Conservation (phyloP, 352 stramenopile genomes). For the Globisporangium irregulare region DNA sequence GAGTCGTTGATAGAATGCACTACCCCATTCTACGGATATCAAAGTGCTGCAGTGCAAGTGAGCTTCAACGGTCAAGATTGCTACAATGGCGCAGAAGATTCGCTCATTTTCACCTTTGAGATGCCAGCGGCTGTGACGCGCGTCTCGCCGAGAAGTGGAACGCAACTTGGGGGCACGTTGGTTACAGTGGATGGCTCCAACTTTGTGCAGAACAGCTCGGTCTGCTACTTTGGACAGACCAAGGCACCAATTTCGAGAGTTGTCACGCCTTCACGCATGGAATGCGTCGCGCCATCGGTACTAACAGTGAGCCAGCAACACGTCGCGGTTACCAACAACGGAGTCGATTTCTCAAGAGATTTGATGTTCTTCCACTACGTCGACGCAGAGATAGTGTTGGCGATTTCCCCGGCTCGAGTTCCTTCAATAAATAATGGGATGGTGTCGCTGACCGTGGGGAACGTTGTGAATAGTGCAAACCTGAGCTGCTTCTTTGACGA, state of each 20-base stretch:
- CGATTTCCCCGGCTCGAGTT: conserved; percentile 28
- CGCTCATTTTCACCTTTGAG: conserved; percentile 43
- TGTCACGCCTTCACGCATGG: conserved; percentile 35
- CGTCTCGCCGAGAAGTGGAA: conserved; percentile 35
- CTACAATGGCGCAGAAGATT: conserved; percentile 26
- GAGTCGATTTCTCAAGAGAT: conserved; percentile 46
- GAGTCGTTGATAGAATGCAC: conserved; percentile 50
- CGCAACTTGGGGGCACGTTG: conserved; percentile 48
- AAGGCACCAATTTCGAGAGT: conserved; percentile 21
- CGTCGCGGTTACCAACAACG: conserved; percentile 68
- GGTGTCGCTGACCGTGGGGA: conserved; percentile 34
- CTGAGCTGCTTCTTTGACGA: conserved; percentile 64
- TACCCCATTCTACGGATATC: conserved; percentile 32
- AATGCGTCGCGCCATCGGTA: conserved; percentile 39
- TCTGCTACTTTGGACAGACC: conserved; percentile 34
- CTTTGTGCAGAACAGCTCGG: conserved; percentile 39
- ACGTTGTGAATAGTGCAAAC: conserved; percentile 31
- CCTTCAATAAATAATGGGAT: conserved; percentile 30
- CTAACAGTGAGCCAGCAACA: conserved; percentile 13
- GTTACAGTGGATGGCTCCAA: conserved; percentile 36
- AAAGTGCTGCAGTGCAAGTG: conserved; percentile 30
- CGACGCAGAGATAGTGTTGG: conserved; percentile 41
- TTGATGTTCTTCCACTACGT: conserved; percentile 38
- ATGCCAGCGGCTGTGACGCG: conserved; percentile 25
- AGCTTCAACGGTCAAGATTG: conserved; percentile 64